A percentile compares a stretch with the other conserved stretches of the same genome.
Evolutionary conservation across 164 flowering plant species (phyloP).

Genomic region (Liquidambar formosana): DNA sequence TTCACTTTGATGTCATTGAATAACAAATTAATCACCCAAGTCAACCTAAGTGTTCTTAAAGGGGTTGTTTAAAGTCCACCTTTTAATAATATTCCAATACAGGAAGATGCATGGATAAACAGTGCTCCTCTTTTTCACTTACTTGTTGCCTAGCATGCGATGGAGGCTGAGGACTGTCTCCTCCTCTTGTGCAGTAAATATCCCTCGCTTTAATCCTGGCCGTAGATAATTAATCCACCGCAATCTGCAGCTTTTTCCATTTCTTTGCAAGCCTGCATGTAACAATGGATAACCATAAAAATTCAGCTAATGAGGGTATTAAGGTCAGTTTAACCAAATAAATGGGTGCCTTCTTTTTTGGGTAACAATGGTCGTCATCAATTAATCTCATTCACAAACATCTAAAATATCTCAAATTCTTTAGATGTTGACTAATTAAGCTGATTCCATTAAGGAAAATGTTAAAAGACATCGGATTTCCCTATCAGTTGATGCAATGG

Average conservation of each 20-base stretch:
- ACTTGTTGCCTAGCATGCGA: conserved; percentile 82
- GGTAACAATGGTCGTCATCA: too few relatives aligned
- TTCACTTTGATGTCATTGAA: too few relatives aligned
- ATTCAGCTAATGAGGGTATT: background rate
- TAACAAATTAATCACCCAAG: too few relatives aligned
- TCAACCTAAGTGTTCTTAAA: too few relatives aligned
- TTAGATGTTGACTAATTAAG: background rate
- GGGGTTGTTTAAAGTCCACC: too few relatives aligned
- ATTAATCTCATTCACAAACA: conserved; percentile 1
- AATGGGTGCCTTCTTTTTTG: too few relatives aligned
- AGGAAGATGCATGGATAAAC: background rate
- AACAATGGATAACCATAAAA: background rate
- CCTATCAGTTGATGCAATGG: too few relatives aligned
- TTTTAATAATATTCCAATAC: too few relatives aligned
- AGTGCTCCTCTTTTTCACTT: conserved; percentile 24
- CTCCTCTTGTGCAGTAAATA: conserved; percentile 59
- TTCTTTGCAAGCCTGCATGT: conserved; percentile 77
- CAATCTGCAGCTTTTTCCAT: conserved; percentile 90
- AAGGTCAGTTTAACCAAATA: background rate
- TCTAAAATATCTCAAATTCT: background rate
- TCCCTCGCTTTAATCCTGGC: conserved; percentile 79
- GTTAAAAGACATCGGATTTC: too few relatives aligned
- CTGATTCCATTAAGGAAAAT: too few relatives aligned
- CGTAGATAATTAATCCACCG: conserved; percentile 90
- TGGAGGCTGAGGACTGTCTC: conserved; percentile 68